Evolutionary conservation across 192 early-diverging fungal species (phyloP).

Genomic region (Umbelopsis ramanniana): DNA sequence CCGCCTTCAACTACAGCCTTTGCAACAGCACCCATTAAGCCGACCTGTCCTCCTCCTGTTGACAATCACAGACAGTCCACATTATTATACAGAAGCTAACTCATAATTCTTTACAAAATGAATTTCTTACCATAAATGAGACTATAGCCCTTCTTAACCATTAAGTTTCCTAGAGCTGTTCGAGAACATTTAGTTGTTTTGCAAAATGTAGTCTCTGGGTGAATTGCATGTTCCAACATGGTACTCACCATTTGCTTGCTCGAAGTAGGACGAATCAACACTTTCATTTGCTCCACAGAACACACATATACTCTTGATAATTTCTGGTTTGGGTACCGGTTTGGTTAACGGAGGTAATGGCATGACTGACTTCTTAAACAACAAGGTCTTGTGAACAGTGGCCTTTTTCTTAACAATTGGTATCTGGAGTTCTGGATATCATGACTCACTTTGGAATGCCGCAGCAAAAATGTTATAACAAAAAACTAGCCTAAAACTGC

Average conservation of each 20-base stretch:
- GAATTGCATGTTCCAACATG: background rate
- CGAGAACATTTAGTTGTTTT: background rate
- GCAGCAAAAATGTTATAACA: background rate
- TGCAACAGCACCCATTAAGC: constrained; percentile 89
- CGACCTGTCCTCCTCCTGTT: constrained; percentile 61
- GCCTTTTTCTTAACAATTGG: no score
- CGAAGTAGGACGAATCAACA: constrained; percentile 45
- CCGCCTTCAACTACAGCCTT: constrained; percentile 57
- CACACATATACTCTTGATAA: constrained; percentile 30
- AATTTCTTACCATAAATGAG: constrained; percentile 65
- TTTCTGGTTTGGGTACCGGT: constrained; percentile 6
- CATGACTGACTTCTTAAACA: background rate
- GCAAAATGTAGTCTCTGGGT: background rate
- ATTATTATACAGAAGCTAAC: background rate
- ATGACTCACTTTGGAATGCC: no score
- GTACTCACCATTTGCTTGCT: constrained; percentile 46
- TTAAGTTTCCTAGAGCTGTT: constrained; percentile 56
- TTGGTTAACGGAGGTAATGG: constrained; percentile 11
- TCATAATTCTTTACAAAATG: background rate
- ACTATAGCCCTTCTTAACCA: constrained; percentile 59
- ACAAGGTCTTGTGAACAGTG: no score
- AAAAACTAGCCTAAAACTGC: background rate
- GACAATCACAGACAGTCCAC: background rate
- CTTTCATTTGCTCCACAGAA: constrained; percentile 33
- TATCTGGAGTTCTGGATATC: no score